Evolutionary conservation across 176 grass and related monocot species (phyloP), one percentile per base, ranked within the genome.

Genomic region (Oryza glumipatula): DNA sequence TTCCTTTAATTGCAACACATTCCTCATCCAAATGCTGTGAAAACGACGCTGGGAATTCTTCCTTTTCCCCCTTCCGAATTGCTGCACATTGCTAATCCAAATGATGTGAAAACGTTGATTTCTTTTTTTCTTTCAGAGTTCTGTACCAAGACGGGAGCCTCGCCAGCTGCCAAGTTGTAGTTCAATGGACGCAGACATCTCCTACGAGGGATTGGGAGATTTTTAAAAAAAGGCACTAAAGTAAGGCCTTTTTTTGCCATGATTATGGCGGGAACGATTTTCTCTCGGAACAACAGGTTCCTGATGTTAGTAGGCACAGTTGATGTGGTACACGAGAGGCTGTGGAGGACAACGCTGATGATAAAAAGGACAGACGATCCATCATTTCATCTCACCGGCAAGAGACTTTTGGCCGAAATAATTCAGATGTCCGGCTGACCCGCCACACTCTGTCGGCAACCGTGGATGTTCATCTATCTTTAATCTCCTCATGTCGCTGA

Each of bases 341-440:
- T 38, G 67, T 63, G 30, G 36, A 33, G 30, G 36, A 33, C 78
- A 11, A 24, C 11, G 75, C 7, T 39, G 60, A 41, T 39, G 60
- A 41, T 73, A 24, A 67, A 84, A 84, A 46, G 49, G 49, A 33
- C 41, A 19, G 56, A 33, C n/a, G 68, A 49, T 74, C 76, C 81
- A 80, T 84, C 76, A 79, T 88, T 61, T 84, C 76, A 32, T 11
- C 35, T 79, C 75, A 3, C 87, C 82, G 76, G 82, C 76, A 80
- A 51, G 38, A 9, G 49, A 1, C 70, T 70, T 78, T 83, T n/a
- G 64, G 76, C 9, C 1, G 1, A n/a, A 32, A 80, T 84, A 28
- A 81, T 81, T 89, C 76, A 65, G 82, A 76, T 81, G 75, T 19
- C 70, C 15, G 63, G n/a, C n/a, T 47, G 14, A 64, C 23, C 56